Percentiles rank a stretch among this genome's conserved stretches.
Conservation (phyloP, 257 asterid genomes). For the Scutellaria barbata region DNA sequence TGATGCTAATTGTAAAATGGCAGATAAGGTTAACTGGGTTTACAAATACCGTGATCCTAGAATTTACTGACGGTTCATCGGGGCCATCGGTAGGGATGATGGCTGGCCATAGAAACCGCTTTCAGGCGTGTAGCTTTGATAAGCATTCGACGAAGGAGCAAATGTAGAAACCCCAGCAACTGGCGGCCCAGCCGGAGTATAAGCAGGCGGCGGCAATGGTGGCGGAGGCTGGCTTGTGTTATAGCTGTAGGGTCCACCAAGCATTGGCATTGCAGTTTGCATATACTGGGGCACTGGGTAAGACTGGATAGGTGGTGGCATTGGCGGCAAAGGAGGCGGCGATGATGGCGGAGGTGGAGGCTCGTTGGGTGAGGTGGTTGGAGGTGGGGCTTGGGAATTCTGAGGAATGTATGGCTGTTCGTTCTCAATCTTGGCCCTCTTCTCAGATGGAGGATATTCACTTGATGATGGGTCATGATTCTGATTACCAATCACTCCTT, state of each 20-base stretch:
- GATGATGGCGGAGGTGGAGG: slow-evolving; percentile 82
- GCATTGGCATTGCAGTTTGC: slow-evolving; percentile 55
- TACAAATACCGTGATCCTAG: not conserved
- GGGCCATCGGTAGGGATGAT: slow-evolving; percentile 73
- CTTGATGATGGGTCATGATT: slow-evolving; percentile 44
- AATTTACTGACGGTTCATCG: slow-evolving; percentile 55
- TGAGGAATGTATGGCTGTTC: slow-evolving; percentile 56
- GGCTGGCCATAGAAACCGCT: slow-evolving; percentile 63
- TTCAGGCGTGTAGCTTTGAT: slow-evolving; percentile 60
- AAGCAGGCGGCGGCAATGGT: slow-evolving; percentile 42
- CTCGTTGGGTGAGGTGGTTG: slow-evolving; percentile 44
- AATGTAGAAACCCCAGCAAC: slow-evolving; percentile 45
- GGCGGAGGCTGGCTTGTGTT: slow-evolving; percentile 48
- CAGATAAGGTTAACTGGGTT: not conserved
- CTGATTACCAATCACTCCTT: slow-evolving; percentile 67
- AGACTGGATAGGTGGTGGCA: slow-evolving; percentile 73
- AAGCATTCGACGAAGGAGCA: slow-evolving; percentile 44
- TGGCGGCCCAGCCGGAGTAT: slow-evolving; percentile 46
- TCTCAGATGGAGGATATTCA: slow-evolving; percentile 67
- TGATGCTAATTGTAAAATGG: slow-evolving; percentile 24
- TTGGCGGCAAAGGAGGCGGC: slow-evolving; percentile 74
- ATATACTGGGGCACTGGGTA: slow-evolving; percentile 63
- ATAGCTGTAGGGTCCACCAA: slow-evolving; percentile 52
- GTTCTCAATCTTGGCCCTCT: slow-evolving; percentile 67
- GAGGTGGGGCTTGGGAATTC: slow-evolving; percentile 42